A percentile compares a stretch with the other conserved stretches of the same genome.
These are phyloP conservation scores for Rubroboletus satanas DNA, from an alignment of 768 basidiomycete genomes.

Conservation along the genomic window DNA sequence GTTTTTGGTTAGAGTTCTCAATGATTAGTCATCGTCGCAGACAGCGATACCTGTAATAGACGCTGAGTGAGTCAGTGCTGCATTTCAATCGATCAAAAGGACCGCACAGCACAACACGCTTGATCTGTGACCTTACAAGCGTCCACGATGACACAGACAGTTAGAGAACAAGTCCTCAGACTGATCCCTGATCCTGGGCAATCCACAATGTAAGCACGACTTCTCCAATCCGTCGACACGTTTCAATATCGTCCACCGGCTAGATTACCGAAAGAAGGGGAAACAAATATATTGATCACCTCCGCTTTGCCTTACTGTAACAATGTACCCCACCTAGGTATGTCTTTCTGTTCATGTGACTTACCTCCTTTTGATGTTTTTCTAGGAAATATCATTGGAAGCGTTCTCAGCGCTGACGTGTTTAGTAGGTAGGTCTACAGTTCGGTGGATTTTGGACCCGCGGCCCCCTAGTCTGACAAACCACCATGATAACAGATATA, in stretches of 20 bases:
- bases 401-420: constrained; percentile 94
- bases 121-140: background rate
- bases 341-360: constrained; percentile 23
- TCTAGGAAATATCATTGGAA: constrained; percentile 87
- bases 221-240: background rate
- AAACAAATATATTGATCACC: constrained; percentile 86
- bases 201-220: constrained; percentile 40
- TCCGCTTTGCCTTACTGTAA: constrained; percentile 96
- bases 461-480: constrained; percentile 1
- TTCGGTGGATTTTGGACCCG: background rate
- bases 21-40: constrained; percentile 14
- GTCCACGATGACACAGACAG: constrained; percentile 46
- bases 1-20: background rate
- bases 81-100: constrained; percentile 2
- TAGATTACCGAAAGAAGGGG: constrained; percentile 78
- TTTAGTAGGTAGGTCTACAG: constrained; percentile 74
- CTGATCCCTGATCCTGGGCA: constrained; percentile 51
- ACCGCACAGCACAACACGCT: background rate
- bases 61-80: constrained; percentile 5
- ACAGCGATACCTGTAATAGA: background rate
- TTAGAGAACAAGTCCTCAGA: constrained; percentile 52
- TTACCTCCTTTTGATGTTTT: background rate
- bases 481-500: constrained; percentile 43
- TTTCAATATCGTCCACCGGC: background rate
- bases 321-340: constrained; percentile 94